These are phyloP conservation scores for Phytophthora fragariae DNA, from an alignment of 352 stramenopile genomes.

Conservation along the genomic window DNA sequence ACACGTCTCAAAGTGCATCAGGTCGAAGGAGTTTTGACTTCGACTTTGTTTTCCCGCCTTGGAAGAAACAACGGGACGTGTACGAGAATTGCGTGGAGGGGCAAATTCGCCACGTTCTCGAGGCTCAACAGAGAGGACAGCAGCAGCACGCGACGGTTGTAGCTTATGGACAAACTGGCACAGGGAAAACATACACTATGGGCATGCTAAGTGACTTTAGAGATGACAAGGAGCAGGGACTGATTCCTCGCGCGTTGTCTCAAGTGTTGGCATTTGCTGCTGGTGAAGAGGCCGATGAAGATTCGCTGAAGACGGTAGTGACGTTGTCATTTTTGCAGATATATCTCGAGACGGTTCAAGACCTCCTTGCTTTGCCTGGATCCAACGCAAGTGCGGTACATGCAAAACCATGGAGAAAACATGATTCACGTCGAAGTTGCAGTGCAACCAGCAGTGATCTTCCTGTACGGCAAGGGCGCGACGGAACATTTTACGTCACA, in stretches of 20 bases:
- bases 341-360: conserved; percentile 80
- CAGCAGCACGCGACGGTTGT: conserved; percentile 59
- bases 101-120: conserved; percentile 55
- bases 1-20: conserved; percentile 11
- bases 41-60: conserved; percentile 66
- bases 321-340: conserved; percentile 78
- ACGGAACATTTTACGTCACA: conserved; percentile 68
- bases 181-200: conserved; percentile 84
- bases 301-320: conserved; percentile 20
- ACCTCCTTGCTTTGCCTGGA: conserved; percentile 51
- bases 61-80: conserved; percentile 56
- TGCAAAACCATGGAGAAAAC: conserved; percentile 6
- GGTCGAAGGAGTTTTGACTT: conserved; percentile 67
- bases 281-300: conserved; percentile 15
- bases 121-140: conserved; percentile 24
- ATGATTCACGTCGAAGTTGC: conserved; percentile 2
- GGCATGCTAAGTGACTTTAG: conserved; percentile 59
- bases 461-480: conserved; percentile 52
- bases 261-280: conserved; percentile 56
- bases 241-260: conserved; percentile 70
- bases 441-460: conserved; percentile 34
- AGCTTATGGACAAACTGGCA: conserved; percentile 79
- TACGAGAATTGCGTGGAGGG: conserved; percentile 52
- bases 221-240: conserved; percentile 45
- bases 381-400: conserved; percentile 3